Evolutionary conservation across 805 yeast species (phyloP), one percentile per base, ranked within the genome.

Genomic region (Kazachstania taianensis): DNA sequence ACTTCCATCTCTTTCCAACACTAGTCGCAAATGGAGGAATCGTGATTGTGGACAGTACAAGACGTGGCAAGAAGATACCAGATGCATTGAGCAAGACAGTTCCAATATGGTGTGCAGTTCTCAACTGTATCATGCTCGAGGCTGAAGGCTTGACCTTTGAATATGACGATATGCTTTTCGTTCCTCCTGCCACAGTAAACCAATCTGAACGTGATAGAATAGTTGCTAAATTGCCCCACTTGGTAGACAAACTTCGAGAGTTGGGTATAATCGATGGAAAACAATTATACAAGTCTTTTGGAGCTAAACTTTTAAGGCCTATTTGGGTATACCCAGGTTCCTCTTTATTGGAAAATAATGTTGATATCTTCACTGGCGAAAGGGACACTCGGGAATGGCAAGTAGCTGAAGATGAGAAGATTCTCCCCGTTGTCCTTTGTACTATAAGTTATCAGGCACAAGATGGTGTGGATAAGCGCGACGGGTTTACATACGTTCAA

Each of bases 71-170:
- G 52, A 59, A 70, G 18, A 75, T 85, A 59, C 95, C 96, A 0
- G 96, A 86, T 55, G 80, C 95, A 0, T 56, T 84, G 5, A 78
- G 86, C 47, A 86, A 86, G 48, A 86, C 95, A 0, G 65, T 86
- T 1, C 96, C 96, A 0, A 81, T 84, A 2, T 86, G 96, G 96
- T 81, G 94, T 57, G 81, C 87, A 0, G 85, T 82, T 4, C 39
- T 85, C 14, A 82, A 81, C 49, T 55, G 56, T 25, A 61, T 79
- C 1, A 57, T 75, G 53, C 66, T 67, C 38, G 73, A 65, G 15
- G 48, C 42, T 4, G 24, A 18, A 2, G 41, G 33, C 3, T 32
- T 33, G 8, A 37, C 35, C 5, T 35, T 32, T 10, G 41, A 36
- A 3, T 10, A 31, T 7, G 44, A 43, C 8, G 63, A 63, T 36